phyloP scores from a whole-genome alignment of 2,329 filamentous ascomycete species.

The Emericellopsis cladophorae region DNA sequence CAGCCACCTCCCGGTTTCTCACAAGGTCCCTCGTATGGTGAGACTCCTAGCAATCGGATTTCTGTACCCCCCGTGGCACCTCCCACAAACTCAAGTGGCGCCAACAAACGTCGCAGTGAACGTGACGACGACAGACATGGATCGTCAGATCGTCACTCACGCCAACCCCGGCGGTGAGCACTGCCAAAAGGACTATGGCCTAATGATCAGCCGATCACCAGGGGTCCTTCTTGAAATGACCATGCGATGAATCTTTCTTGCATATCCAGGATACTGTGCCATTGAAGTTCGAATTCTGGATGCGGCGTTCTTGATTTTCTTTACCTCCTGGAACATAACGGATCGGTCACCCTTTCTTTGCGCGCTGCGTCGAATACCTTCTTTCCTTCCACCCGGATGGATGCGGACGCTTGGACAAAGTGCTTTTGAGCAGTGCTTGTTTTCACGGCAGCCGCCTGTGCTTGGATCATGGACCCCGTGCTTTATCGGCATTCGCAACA shows the following conservation, averaged over 20 bases:
- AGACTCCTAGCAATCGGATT: conserved; percentile 24
- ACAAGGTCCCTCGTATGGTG: conserved; percentile 38
- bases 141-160: conserved; percentile 23
- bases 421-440: too few relatives aligned
- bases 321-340: neutral
- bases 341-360: too few relatives aligned
- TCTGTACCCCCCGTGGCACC: conserved; percentile 24
- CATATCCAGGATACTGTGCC: neutral
- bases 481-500: too few relatives aligned
- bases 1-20: conserved; percentile 10
- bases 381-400: too few relatives aligned
- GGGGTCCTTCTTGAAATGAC: conserved; percentile 10
- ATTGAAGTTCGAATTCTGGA: conserved; percentile 2
- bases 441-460: too few relatives aligned
- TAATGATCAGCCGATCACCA: conserved; percentile 1
- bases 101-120: conserved; percentile 25
- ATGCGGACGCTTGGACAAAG: too few relatives aligned
- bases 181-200: neutral
- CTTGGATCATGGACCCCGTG: too few relatives aligned
- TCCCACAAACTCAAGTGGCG: conserved; percentile 11
- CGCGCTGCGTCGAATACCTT: too few relatives aligned
- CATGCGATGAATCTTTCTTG: conserved; percentile 14
- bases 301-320: conserved; percentile 1
- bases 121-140: conserved; percentile 25
- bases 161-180: conserved; percentile 22